Base-by-base conservation (phyloP, 176 grass and related monocot species). In the Canna indica region DNA sequence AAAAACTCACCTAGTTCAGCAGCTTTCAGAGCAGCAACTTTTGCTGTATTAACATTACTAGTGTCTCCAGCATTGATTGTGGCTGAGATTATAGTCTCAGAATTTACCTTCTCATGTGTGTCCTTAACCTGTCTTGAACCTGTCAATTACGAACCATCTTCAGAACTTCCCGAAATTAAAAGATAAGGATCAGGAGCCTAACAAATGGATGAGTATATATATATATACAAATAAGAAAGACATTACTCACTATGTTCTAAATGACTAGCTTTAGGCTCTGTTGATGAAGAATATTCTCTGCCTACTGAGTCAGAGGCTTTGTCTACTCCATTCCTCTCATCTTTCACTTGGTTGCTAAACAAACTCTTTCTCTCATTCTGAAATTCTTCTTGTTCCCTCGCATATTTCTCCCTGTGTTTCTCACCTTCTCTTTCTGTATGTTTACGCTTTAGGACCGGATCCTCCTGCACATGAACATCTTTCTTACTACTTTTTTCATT, bases 21-120 rank as follows among this genome's bases (percentile, higher is more conserved):
- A 82, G 89, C 94, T 85, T 85, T 92, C 82, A 90, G 78, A 45
- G 94, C 94, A 44, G 86, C 94, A 78, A 83, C 59, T 92, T 90
- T 97, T 72, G 94, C 88, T 64, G 94, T 82, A 87, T 87, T 54
- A 54, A 90, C 75, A 90, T 78, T 73, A 63, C 42, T 77, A 68
- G 67, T 45, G 39, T 44, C 53, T 72, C 16, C 83, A 76, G 20
- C 24, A 36, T 80, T 56, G 52, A 26, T 84, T 35, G 47, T 71
- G 31, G 71, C 52, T 50, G 48, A 60, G 56, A 26, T 78, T 28
- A 33, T 42, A 33, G 75, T 54, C 1, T 54, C 50, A n/a, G 20
- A 27, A 80, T 67, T 24, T 31, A 24, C 68, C 60, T n/a, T 47
- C 18, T 52, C 72, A 75, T 75, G 42, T 32, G 46, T 75, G 69